Conservation (phyloP, 2,329 filamentous ascomycete species). For the Raffaelea albimanens region DNA sequence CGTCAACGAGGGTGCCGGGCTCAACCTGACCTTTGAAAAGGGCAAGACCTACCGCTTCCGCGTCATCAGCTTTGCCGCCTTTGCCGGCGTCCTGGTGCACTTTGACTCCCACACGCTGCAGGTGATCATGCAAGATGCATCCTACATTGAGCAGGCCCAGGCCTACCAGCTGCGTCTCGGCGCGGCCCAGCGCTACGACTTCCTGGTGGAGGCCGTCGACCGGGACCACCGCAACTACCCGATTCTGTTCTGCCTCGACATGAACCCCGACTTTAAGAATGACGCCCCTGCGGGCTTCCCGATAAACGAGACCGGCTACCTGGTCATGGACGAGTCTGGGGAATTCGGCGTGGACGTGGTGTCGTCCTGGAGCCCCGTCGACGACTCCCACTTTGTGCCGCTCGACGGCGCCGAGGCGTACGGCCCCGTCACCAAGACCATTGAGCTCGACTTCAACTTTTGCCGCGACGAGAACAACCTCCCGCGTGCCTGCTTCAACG, state of each 20-base stretch:
- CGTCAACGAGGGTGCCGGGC: slow-evolving; percentile 31
- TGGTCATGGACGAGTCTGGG: slow-evolving; percentile 26
- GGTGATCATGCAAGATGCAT: slow-evolving; percentile 34
- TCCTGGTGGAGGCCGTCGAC: slow-evolving; percentile 25
- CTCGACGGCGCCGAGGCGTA: slow-evolving; percentile 26
- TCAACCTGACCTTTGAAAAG: slow-evolving; percentile 26
- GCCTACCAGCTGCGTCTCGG: slow-evolving; percentile 30
- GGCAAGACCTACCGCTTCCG: slow-evolving; percentile 38
- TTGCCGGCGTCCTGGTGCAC: slow-evolving; percentile 32
- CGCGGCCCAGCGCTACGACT: slow-evolving; percentile 36
- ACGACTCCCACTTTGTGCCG: slow-evolving; percentile 53
- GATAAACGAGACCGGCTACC: slow-evolving; percentile 33
- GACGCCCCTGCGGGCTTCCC: slow-evolving; percentile 19
- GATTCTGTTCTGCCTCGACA: slow-evolving; percentile 32
- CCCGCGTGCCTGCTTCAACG: slow-evolving; percentile 55
- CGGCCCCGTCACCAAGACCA: slow-evolving; percentile 39
- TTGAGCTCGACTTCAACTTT: slow-evolving; percentile 48
- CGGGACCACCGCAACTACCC: slow-evolving; percentile 30
- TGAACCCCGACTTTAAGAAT: slow-evolving; percentile 31
- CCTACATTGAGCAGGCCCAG: slow-evolving; percentile 26
- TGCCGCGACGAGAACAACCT: slow-evolving; percentile 52
- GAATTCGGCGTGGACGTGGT: slow-evolving; percentile 22
- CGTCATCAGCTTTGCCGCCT: slow-evolving; percentile 34
- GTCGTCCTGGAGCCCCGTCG: slow-evolving; percentile 38
- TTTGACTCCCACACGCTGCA: slow-evolving; percentile 34